Base-by-base conservation (phyloP, 225 moss, liverwort and hornwort species). In the Takakia lepidozioides region DNA sequence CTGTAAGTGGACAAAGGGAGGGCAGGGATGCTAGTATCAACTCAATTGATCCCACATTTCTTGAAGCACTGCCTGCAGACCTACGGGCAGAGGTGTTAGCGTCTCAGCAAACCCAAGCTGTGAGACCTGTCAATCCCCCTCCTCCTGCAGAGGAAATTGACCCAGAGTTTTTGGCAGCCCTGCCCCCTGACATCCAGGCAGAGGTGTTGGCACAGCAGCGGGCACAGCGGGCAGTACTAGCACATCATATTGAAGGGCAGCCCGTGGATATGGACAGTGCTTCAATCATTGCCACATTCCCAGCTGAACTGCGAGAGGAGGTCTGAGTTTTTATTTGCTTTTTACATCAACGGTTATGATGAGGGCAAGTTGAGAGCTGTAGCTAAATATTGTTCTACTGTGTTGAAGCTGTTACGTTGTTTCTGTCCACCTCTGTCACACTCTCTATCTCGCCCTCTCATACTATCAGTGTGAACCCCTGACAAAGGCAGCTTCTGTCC, bases 191-290 rank as follows among this genome's bases (percentile, higher is more conserved):
- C 37, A 93, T 93, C 11, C 93, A 93, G 67, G 93, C 79, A 19
- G 93, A 93, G 74, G 93, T 93, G 43, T 74, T 93, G 55, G 88
- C 93, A 26, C 88, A 88, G 47, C 93, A 93, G 53, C 83, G 81
- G 38, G 86, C 86, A 26, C 93, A 88, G 49, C 82, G 88, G 61
- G 57, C 76, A 50, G 61, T 75, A 27, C 83, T 73, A 70, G 88
- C 78, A 19, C 74, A 86, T 41, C 69, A 85, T 17, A 63, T 66
- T 20, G 93, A 93, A 63, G 86, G 88, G 7, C 93, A 93, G 47
- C 88, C 93, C 40, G 93, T 93, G 54, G 93, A 93, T 57, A 93
- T 93, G 93, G 93, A 93, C 45, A 93, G 88, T 72, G 93, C 93
- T 26, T 93, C 93, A 16, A 93, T 93, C 7, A 93, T 93, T 71